A percentile compares a stretch with the other conserved stretches of the same genome.
These are phyloP conservation scores for Filosporella fistucella DNA, from an alignment of 495 filamentous ascomycete species.

Conservation along the genomic window DNA sequence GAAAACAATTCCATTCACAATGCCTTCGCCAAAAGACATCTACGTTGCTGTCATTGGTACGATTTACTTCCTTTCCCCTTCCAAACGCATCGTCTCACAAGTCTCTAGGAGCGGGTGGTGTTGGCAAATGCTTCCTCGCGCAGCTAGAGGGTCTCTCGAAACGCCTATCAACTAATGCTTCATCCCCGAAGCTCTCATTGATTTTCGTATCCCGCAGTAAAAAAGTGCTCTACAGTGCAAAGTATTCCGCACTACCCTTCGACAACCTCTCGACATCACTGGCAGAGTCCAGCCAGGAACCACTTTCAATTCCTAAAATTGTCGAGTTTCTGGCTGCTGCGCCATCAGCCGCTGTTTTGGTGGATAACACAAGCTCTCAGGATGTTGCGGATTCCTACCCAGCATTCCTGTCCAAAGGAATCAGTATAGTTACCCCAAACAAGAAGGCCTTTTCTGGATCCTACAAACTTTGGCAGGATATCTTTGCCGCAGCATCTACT, in stretches of 20 bases:
- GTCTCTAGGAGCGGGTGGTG: conserved; percentile 77
- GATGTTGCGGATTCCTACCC: conserved; percentile 77
- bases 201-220: conserved; percentile 78
- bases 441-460: conserved; percentile 91
- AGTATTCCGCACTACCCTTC: conserved; percentile 54
- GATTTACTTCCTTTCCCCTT: not conserved
- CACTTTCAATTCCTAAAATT: conserved; percentile 59
- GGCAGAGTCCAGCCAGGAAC: conserved; percentile 49
- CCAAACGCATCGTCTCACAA: not conserved
- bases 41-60: conserved; percentile 42
- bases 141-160: conserved; percentile 59
- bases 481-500: conserved; percentile 60
- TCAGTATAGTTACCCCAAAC: conserved; percentile 92
- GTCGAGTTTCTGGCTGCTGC: conserved; percentile 64
- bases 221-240: conserved; percentile 62
- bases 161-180: conserved; percentile 48
- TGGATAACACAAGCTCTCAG: conserved; percentile 91
- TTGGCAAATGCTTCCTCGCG: conserved; percentile 83
- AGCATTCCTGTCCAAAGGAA: conserved; percentile 65
- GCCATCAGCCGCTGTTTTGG: conserved; percentile 69
- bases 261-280: conserved; percentile 49
- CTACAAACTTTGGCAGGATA: conserved; percentile 73
- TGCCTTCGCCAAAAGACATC: conserved; percentile 28
- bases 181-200: conserved; percentile 58
- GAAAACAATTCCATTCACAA: not conserved